Conservation (phyloP, 202 grass and related monocot genomes). For the Panicum virgatum region DNA sequence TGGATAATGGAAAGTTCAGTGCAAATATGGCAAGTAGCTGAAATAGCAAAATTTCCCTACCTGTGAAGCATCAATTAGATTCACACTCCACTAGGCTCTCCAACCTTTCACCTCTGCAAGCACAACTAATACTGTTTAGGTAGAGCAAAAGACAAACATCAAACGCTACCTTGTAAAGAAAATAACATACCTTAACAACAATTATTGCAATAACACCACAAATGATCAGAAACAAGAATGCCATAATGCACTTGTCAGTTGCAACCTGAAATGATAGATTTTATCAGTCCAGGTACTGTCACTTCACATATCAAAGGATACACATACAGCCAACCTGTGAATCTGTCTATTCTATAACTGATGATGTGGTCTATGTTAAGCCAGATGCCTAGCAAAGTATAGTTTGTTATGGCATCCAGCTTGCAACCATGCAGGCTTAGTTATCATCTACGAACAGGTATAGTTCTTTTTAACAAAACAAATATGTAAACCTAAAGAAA, state of each 20-base stretch:
- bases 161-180: background rate
- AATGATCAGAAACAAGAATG: slow-evolving; percentile 75
- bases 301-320: background rate
- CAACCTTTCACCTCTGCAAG: no score
- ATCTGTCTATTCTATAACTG: slow-evolving; percentile 14
- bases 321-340: background rate
- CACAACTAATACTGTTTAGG: background rate
- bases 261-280: slow-evolving; percentile 67
- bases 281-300: background rate
- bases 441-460: background rate
- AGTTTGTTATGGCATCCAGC: no score
- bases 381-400: slow-evolving; percentile 23
- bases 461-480: background rate
- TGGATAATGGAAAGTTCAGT: no score
- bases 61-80: no score
- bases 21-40: no score
- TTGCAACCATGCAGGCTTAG: background rate
- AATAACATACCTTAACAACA: slow-evolving; percentile 83
- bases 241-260: slow-evolving; percentile 99
- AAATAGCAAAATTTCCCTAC: no score
- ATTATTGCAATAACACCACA: slow-evolving; percentile 88
- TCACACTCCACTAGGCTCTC: no score
- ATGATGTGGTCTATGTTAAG: background rate
- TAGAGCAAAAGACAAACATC: background rate
- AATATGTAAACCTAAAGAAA: background rate